These are phyloP conservation scores for Crucihimalaya himalaica DNA, from an alignment of 345 rosid genomes.

Conservation along the genomic window DNA sequence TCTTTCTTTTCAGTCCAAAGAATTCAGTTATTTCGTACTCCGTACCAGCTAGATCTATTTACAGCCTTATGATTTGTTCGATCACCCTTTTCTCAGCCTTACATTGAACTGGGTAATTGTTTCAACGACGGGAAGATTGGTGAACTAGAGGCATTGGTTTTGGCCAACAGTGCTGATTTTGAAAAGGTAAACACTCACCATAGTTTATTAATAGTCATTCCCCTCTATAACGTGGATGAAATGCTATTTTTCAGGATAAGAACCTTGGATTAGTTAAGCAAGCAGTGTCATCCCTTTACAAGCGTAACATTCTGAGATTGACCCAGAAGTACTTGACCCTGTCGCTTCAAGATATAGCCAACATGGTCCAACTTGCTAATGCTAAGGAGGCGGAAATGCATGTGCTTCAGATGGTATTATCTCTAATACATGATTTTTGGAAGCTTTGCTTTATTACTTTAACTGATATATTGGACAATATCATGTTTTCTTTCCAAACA, in stretches of 20 bases:
- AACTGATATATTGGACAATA: not conserved
- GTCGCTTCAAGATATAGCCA: constrained; percentile 94
- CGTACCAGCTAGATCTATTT: constrained; percentile 2
- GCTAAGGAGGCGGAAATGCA: constrained; percentile 97
- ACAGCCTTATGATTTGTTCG: constrained; percentile 19
- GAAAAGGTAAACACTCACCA: constrained; percentile 51
- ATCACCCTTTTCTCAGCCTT: constrained; percentile 53
- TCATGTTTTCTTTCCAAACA: constrained; percentile 7
- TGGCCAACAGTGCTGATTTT: constrained; percentile 56
- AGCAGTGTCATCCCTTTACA: constrained; percentile 88
- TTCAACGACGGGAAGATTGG: constrained; percentile 64
- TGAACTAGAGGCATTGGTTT: constrained; percentile 61
- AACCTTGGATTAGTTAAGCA: constrained; percentile 94
- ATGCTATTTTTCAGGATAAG: constrained; percentile 65
- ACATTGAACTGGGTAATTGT: constrained; percentile 66
- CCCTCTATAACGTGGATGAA: constrained; percentile 25
- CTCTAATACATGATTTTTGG: constrained; percentile 8
- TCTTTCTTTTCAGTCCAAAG: not conserved
- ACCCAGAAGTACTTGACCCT: constrained; percentile 94
- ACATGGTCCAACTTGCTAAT: constrained; percentile 68
- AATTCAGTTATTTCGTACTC: constrained; percentile 4
- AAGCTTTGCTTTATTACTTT: constrained; percentile 11
- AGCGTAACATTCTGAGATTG: constrained; percentile 91
- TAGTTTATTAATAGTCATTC: constrained; percentile 15
- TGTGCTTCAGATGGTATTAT: constrained; percentile 92